Base-by-base conservation (phyloP, 805 yeast species). In the Diddensiella caesifluorescens region DNA sequence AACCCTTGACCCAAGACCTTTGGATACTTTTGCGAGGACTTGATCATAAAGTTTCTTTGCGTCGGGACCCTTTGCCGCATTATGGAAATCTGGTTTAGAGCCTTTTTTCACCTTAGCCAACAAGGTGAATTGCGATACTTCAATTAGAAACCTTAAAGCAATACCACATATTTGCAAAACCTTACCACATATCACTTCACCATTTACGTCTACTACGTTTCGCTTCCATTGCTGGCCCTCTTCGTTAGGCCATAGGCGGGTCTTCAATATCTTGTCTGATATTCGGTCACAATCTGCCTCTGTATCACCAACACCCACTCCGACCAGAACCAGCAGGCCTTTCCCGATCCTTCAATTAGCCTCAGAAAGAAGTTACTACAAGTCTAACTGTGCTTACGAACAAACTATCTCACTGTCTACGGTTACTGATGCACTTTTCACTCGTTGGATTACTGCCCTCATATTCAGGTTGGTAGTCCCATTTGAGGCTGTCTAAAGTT, bases 371-470 rank as follows among this genome's bases (percentile, higher is more conserved):
- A 13, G 15, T 12, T n/a, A 22, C 10, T 13, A 22, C 64, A 59
- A 23, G 29, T 18, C 15, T 12, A 25, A 10, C 16, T 34, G n/a
- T 1, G 50, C 61, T 29, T 61, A 74, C 79, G 75, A 67, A 1
- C 97, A 87, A 0, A 89, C 74, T 0, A 83, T 68, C 38, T 71
- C 57, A 5, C 70, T 67, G 39, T 88, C 86, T 0, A 92, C 98
- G 0, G 86, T 76, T 0, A 92, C 98, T 0, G 95, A 82, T 0
- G 97, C 97, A 35, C 74, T 71, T 47, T 83, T 84, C 4, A 90
- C 97, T 56, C 84, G 78, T 59, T 92, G 98, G 25, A 92, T 75
- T 1, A 92, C 95, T 2, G 89, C 86, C 60, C 79, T 81, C 98
- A 90, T 90, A 9, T 15, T 22, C 12, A 5, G 19, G 15, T 29